A percentile compares a stretch with the other conserved stretches of the same genome.
Evolutionary conservation across 2,329 filamentous ascomycete species (phyloP).

Genomic region (Massarina eburnea): DNA sequence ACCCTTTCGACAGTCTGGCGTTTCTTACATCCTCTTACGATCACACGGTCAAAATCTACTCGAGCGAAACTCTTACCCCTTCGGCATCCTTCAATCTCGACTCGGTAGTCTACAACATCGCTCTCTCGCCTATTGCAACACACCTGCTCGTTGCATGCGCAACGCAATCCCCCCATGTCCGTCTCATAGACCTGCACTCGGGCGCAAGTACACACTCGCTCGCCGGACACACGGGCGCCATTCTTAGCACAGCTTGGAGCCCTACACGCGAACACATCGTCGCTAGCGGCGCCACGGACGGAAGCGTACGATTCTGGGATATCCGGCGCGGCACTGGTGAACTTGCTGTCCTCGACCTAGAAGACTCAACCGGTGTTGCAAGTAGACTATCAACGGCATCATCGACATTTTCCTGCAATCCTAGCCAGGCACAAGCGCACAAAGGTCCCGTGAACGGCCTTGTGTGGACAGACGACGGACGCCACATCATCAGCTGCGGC

Average conservation of each 20-base stretch:
- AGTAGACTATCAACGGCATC: conserved; percentile 40
- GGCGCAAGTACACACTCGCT: conserved; percentile 64
- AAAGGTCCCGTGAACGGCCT: conserved; percentile 81
- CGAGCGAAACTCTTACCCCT: conserved; percentile 61
- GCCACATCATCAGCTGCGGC: conserved; percentile 75
- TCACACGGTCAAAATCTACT: conserved; percentile 74
- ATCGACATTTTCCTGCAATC: conserved; percentile 42
- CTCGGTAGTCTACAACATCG: conserved; percentile 73
- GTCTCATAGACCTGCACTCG: conserved; percentile 83
- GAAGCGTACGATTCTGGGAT: conserved; percentile 83
- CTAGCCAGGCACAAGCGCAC: conserved; percentile 62
- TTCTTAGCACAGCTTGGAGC: conserved; percentile 74
- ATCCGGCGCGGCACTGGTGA: conserved; percentile 75
- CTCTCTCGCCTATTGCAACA: conserved; percentile 70
- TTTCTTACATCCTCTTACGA: conserved; percentile 80
- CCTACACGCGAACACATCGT: conserved; percentile 77
- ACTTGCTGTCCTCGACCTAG: conserved; percentile 77
- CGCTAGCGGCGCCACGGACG: conserved; percentile 82
- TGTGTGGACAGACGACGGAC: conserved; percentile 79
- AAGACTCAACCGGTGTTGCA: conserved; percentile 73
- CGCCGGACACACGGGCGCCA: conserved; percentile 54
- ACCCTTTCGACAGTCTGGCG: conserved; percentile 73
- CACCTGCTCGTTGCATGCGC: conserved; percentile 84
- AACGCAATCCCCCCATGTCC: conserved; percentile 80
- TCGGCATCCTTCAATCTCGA: conserved; percentile 70